Evolutionary conservation across 257 asterid species (phyloP), one percentile per base, ranked within the genome.

Genomic region (Capsicum chinense): DNA sequence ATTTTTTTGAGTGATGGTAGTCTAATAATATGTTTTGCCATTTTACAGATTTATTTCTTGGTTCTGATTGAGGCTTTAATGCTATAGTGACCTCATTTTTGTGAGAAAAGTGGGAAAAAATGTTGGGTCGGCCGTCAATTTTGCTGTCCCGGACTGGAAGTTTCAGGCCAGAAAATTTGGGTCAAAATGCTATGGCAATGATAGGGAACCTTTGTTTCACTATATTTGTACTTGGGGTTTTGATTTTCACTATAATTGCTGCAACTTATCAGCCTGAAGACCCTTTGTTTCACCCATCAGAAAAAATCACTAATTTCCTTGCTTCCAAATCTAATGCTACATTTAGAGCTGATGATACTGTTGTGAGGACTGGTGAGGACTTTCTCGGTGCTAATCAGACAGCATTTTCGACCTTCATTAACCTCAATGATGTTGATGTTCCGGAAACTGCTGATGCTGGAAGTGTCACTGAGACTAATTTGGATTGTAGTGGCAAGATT

Each of bases 361-460:
- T 94, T 62, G 93, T 96, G 9, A 92, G 89, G 90, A 96, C 99
- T 35, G 99, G 99, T 42, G 98, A 96, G 95, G 98, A 96, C 86
- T 96, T 96, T 69, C 93, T 94, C 69, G 86, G 89, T 50, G 79
- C 90, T 21, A 92, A 96, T 86, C 98, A 94, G 87, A 94, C 97
- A 0, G 98, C 89, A 7, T 93, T 96, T 26, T 90, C 84, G 1
- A 73, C 94, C 11, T 92, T 93, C 81, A 91, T 94, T 47, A 96
- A 96, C 91, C 86, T 96, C 17, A 92, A 95, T 3, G 99, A 94
- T 87, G 97, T 94, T 44, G 99, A 92, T 66, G 60, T 85, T 8
- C 92, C 88, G 73, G 86, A 84, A 21, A 5, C 60, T 6, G 13
- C 2, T 17, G 78, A 1, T 9, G 37, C 15, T n/a, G 78, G 70